Evolutionary conservation across 2,329 filamentous ascomycete genomes (phyloP), one percentile per base, ranked within the genome.

Genomic region (Exophiala aquamarina): DNA sequence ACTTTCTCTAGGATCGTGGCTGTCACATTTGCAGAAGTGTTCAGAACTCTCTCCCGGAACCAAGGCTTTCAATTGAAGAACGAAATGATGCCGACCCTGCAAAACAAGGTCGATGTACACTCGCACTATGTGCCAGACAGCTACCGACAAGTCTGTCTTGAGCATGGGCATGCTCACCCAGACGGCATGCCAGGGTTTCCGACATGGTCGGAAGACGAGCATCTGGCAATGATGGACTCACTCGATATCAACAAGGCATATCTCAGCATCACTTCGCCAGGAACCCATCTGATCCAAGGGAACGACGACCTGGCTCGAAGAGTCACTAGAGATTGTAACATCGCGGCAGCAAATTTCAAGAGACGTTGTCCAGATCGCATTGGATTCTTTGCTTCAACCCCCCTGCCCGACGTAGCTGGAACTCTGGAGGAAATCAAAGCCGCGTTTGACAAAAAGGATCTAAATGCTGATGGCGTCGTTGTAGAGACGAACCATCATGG

Each of bases 241-340:
- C 58, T 70, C 46, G 69, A 70, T 48, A 75, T 82, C 49, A 58
- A 60, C 4, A 76, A 72, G 54, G 74, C 75, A 9, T 73, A 80
- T 26, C 61, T 82, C 5, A 77, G 73, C 55, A 74, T 81, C 57
- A 76, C 71, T 2, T 73, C 72, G 0, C 78, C 78, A 0, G 78
- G 77, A 5, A 75, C 71, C 0, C 64, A 75, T 47, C 63, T 81
- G 10, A 42, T 38, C 23, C 15, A 36, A 9, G 60, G 62, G 0
- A 61, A 68, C 1, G 63, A 77, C 47, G 53, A 65, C 34, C 39
- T 54, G 1, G 61, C 70, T 11, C 67, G 61, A 2, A 58, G 60
- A n/a, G 45, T 56, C 5, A 66, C 69, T 7, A 65, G 73, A 1
- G 52, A 66, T 9, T 66, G 56, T 6, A 64, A 64, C 40, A 50